Base-by-base conservation (phyloP, 805 yeast species). In the Pichia californica region DNA sequence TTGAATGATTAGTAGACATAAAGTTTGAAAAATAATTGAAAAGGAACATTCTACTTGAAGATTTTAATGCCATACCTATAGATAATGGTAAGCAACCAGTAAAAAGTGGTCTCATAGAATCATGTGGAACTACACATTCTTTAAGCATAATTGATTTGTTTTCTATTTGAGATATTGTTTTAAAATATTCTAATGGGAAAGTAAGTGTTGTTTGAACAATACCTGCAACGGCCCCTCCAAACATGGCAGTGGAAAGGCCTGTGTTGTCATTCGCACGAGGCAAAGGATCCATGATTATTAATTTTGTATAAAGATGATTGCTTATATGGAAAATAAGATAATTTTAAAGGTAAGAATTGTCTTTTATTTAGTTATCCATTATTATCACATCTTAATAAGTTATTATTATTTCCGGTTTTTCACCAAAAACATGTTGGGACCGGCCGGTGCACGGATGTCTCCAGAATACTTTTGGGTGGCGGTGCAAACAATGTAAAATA, bases 11-110 rank as follows among this genome's bases (percentile, higher is more conserved):
- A 25, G 74, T 76, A 4, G 81, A 70, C 84, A 76, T 70, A 59
- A 84, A 76, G 54, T 79, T 74, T 20, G 88, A 77, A 45, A 83
- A 79, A 66, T 79, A 76, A 49, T 87, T 84, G 67, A 85, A 91
- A 38, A 83, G 74, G 21, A 80, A 67, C 54, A 89, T 79, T 44
- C 98, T 66, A 7, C 88, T 75, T 7, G 77, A 69, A 5, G 94
- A 81, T 61, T 88, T 89, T 42, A 80, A 54, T 1, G 86, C 72
- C 47, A 80, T 79, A 5, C 96, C 96, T 0, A 79, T 50, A 30
- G 87, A 83, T 46, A 88, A 62, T 0, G 95, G 87, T 40, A 84
- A 75, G 52, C 86, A 77, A 1, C 98, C 97, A 18, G 64, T 60
- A 54, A 66, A 75, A 37, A 68, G 45, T 23, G 59, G 57, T 43